Percentiles rank a stretch among this genome's conserved stretches.
These are phyloP conservation scores for Amanita jacksonii DNA, from an alignment of 768 basidiomycete species.

Conservation along the genomic window DNA sequence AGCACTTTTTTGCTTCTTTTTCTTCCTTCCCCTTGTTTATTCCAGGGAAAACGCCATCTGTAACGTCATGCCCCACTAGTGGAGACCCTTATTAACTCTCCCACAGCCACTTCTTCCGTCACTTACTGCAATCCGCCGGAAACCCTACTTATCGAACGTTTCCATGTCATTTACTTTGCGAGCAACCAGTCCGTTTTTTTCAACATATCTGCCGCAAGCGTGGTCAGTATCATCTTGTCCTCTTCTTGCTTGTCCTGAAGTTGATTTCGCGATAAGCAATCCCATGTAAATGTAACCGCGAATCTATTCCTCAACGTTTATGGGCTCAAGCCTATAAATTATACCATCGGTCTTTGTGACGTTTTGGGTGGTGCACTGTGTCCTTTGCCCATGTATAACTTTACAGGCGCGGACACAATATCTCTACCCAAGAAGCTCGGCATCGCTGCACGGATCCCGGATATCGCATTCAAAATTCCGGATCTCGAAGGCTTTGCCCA, in stretches of 20 bases:
- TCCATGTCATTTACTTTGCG: constrained; percentile 64
- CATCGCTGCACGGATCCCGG: constrained; percentile 51
- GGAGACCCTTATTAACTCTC: constrained; percentile 11
- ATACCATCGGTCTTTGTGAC: constrained; percentile 80
- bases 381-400: constrained; percentile 75
- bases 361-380: constrained; percentile 76
- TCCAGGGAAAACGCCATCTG: constrained; percentile 53
- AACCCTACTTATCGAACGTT: constrained; percentile 68
- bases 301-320: constrained; percentile 83
- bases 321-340: constrained; percentile 71
- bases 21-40: constrained; percentile 24
- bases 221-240: constrained; percentile 41
- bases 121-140: constrained; percentile 81
- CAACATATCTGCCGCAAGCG: constrained; percentile 79
- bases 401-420: constrained; percentile 72
- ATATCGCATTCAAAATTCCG: constrained; percentile 78
- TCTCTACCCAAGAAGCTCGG: constrained; percentile 51
- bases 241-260: constrained; percentile 1
- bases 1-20: constrained; percentile 35
- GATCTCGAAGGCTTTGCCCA: constrained; percentile 89
- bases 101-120: constrained; percentile 74
- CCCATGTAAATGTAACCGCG: constrained; percentile 73
- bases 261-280: constrained; percentile 34
- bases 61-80: constrained; percentile 26
- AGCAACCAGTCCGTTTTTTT: constrained; percentile 69